Percentiles rank a stretch among this genome's conserved stretches.
Conservation (phyloP, 805 yeast species). For the Lipomyces spencermartinsiae region DNA sequence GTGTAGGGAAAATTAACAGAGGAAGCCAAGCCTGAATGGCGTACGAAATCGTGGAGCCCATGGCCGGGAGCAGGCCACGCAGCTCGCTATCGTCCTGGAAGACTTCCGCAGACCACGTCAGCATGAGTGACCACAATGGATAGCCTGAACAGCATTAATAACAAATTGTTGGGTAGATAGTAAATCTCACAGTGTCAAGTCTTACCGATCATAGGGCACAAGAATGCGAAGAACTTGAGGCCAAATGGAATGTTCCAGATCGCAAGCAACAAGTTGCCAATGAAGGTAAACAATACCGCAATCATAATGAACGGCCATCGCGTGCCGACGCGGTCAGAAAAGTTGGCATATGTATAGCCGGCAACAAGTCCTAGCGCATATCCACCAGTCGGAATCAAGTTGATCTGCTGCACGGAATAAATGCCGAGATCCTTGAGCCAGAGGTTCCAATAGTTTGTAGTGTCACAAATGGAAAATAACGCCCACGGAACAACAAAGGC, state of each 20-base stretch:
- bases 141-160: too few species aligned
- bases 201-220: constrained; percentile 22
- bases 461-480: constrained; percentile 21
- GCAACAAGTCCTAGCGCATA: constrained; percentile 45
- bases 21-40: constrained; percentile 50
- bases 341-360: constrained; percentile 42
- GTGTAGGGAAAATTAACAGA: constrained; percentile 51
- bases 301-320: constrained; percentile 42
- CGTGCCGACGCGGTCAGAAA: constrained; percentile 44
- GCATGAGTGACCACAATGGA: constrained; percentile 35
- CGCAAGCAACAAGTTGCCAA: constrained; percentile 46
- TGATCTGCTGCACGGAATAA: constrained; percentile 43
- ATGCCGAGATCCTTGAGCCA: constrained; percentile 44
- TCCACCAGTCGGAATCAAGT: constrained; percentile 48
- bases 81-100: constrained; percentile 43
- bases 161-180: too few species aligned
- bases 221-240: constrained; percentile 40
- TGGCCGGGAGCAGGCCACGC: constrained; percentile 42
- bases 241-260: constrained; percentile 53
- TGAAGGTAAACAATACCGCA: constrained; percentile 14
- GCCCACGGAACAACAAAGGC: constrained; percentile 24
- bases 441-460: constrained; percentile 42
- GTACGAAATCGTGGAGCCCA: constrained; percentile 45
- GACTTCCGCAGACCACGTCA: constrained; percentile 41
- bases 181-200: too few species aligned